Percentiles rank a stretch among this genome's conserved stretches.
These are phyloP conservation scores for Arctium lappa DNA, from an alignment of 129 eudicot genomes.

Conservation along the genomic window DNA sequence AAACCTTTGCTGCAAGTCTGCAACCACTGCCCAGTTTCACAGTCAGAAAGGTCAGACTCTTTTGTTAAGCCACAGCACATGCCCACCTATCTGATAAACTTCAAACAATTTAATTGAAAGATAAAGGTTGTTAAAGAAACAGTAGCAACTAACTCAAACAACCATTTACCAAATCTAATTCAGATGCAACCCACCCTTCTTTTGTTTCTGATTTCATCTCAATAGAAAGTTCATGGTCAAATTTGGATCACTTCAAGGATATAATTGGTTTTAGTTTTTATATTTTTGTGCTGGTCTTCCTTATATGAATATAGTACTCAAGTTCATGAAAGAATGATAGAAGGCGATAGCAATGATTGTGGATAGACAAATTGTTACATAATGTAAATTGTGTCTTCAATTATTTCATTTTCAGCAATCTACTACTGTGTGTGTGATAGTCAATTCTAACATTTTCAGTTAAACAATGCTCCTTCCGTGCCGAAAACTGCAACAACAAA, in stretches of 20 bases:
- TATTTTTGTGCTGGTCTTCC: too few relatives aligned
- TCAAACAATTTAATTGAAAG: slow-evolving; percentile 12
- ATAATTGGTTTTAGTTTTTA: neutral
- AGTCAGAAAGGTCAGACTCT: slow-evolving; percentile 23
- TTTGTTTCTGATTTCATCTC: neutral
- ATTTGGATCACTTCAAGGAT: neutral
- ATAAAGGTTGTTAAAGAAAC: neutral
- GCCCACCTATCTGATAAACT: slow-evolving; percentile 31
- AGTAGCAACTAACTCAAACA: neutral
- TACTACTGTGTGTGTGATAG: too few relatives aligned
- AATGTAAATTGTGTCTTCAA: too few relatives aligned
- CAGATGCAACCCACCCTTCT: neutral
- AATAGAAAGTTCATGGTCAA: neutral
- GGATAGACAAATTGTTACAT: too few relatives aligned
- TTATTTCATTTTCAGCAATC: too few relatives aligned
- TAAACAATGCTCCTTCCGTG: too few relatives aligned
- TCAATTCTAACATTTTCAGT: too few relatives aligned
- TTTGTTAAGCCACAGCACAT: slow-evolving; percentile 28
- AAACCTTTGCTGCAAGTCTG: slow-evolving; percentile 21
- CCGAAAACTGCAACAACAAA: too few relatives aligned
- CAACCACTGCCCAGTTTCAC: slow-evolving; percentile 25
- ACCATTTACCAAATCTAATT: slow-evolving; percentile 1
- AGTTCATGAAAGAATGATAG: too few relatives aligned
- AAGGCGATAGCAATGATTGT: too few relatives aligned
- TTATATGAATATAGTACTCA: neutral